phyloP scores from a whole-genome alignment of 352 stramenopile species.

The Pilasporangium apinafurcum region DNA sequence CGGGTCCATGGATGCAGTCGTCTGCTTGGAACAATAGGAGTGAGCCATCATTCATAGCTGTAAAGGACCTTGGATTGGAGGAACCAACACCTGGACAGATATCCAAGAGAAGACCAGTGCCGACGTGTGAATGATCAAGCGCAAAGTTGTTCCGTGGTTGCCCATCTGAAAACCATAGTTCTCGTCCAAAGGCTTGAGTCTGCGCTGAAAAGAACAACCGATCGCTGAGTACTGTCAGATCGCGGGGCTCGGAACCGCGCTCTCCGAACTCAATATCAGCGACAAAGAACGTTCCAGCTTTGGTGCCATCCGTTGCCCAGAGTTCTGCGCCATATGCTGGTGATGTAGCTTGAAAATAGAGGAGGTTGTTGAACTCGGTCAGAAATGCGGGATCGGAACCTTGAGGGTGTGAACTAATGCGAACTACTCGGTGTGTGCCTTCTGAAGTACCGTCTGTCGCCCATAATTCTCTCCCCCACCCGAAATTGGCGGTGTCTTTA shows the following conservation, averaged over 20 bases:
- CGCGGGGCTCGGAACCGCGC: slow-evolving; percentile 25
- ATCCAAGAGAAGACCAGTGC: slow-evolving; percentile 51
- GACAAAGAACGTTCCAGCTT: slow-evolving; percentile 36
- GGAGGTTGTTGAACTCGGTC: slow-evolving; percentile 18
- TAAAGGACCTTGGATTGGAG: slow-evolving; percentile 49
- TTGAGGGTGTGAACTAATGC: slow-evolving; percentile 20
- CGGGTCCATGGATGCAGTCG: slow-evolving; percentile 69
- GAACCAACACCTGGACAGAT: slow-evolving; percentile 33
- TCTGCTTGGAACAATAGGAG: slow-evolving; percentile 79
- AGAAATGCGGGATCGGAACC: slow-evolving; percentile 30
- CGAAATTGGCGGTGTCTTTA: slow-evolving; percentile 2
- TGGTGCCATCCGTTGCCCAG: slow-evolving; percentile 64
- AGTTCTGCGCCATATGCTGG: slow-evolving; percentile 55
- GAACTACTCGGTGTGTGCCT: slow-evolving; percentile 53
- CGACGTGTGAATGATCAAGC: slow-evolving; percentile 13
- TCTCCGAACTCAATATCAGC: slow-evolving; percentile 45
- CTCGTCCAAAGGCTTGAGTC: slow-evolving; percentile 27
- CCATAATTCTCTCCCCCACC: slow-evolving; percentile 73
- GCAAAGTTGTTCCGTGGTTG: slow-evolving; percentile 16
- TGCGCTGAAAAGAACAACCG: slow-evolving; percentile 53
- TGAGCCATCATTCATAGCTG: slow-evolving; percentile 7
- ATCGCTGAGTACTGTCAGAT: slow-evolving; percentile 22
- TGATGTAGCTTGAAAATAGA: slow-evolving; percentile 75
- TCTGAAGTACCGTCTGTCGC: slow-evolving; percentile 64
- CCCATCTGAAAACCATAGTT: slow-evolving; percentile 61